phyloP scores from a whole-genome alignment of 2,329 filamentous ascomycete genomes.

The Curvularia sp. region DNA sequence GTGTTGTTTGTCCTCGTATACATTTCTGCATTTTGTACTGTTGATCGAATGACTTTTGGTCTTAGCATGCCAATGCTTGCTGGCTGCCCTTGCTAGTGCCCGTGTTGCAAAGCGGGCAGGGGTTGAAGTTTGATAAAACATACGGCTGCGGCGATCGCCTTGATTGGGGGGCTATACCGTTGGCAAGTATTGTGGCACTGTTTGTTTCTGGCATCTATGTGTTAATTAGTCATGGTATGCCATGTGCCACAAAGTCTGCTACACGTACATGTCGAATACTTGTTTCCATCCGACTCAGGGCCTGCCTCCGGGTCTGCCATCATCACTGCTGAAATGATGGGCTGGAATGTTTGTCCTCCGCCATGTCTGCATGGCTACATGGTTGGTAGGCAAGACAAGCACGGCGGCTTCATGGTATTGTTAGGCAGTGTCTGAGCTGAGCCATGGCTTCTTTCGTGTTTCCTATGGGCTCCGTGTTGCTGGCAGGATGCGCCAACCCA shows the following conservation, averaged over 20 bases:
- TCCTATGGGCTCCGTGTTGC: conserved; percentile 20
- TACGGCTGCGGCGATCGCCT: too few species aligned
- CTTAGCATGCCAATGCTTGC: too few species aligned
- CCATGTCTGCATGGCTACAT: neutral
- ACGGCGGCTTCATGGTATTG: neutral
- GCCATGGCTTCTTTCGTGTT: neutral
- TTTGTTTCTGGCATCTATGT: too few species aligned
- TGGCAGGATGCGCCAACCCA: conserved; percentile 42
- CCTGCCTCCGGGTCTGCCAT: neutral
- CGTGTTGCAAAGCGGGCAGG: too few species aligned
- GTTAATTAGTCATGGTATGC: neutral
- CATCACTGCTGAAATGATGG: neutral
- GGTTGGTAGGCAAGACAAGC: neutral
- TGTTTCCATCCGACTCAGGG: neutral
- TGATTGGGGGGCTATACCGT: too few species aligned
- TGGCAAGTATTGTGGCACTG: too few species aligned
- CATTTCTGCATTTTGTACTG: too few species aligned
- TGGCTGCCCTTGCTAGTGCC: too few species aligned
- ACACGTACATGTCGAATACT: neutral
- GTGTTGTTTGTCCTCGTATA: too few species aligned
- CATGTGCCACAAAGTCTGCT: too few species aligned
- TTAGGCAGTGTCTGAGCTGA: neutral
- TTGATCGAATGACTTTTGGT: too few species aligned
- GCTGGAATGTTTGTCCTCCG: neutral
- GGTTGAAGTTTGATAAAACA: too few species aligned